phyloP scores from a whole-genome alignment of 1,284 basidiomycete species.

The Cryptococcus sp. region DNA sequence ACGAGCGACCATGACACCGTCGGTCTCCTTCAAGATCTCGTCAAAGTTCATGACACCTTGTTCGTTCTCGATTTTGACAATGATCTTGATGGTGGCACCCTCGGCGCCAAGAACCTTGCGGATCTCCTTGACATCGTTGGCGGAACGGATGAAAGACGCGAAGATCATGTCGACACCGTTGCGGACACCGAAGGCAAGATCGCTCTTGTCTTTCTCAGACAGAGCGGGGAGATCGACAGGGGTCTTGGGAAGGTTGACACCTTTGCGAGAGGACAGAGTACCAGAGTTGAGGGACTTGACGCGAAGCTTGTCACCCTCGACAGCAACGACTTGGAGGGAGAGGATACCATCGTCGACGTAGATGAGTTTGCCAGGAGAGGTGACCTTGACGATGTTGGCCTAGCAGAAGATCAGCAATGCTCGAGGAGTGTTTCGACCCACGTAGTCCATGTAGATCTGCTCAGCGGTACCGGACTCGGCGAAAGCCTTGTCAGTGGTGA shows the following conservation, averaged over 20 bases:
- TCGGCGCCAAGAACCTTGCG: constrained; percentile 85
- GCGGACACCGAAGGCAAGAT: constrained; percentile 92
- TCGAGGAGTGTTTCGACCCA: constrained; percentile 56
- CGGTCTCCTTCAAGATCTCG: constrained; percentile 87
- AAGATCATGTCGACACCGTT: constrained; percentile 99
- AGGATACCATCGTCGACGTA: constrained; percentile 98
- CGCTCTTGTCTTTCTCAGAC: constrained; percentile 96
- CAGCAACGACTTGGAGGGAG: constrained; percentile 85
- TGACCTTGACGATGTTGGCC: constrained; percentile 92
- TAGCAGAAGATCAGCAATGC: constrained; percentile 47
- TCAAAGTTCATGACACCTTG: constrained; percentile 97
- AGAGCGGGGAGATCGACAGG: constrained; percentile 96
- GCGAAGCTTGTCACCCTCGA: constrained; percentile 75
- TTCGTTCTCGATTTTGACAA: constrained; percentile 98
- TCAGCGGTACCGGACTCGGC: constrained; percentile 78
- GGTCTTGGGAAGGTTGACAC: constrained; percentile 98
- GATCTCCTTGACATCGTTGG: constrained; percentile 88
- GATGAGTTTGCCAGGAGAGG: constrained; percentile 91
- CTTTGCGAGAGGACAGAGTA: constrained; percentile 92
- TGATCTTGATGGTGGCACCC: constrained; percentile 92
- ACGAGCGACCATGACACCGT: constrained; percentile 98
- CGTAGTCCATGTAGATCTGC: constrained; percentile 87
- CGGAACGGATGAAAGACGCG: constrained; percentile 94
- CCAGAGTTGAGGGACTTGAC: constrained; percentile 95
- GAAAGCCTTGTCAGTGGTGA: constrained; percentile 83